Base-by-base conservation (phyloP, 2,329 filamentous ascomycete species). In the Coniella vitis region DNA sequence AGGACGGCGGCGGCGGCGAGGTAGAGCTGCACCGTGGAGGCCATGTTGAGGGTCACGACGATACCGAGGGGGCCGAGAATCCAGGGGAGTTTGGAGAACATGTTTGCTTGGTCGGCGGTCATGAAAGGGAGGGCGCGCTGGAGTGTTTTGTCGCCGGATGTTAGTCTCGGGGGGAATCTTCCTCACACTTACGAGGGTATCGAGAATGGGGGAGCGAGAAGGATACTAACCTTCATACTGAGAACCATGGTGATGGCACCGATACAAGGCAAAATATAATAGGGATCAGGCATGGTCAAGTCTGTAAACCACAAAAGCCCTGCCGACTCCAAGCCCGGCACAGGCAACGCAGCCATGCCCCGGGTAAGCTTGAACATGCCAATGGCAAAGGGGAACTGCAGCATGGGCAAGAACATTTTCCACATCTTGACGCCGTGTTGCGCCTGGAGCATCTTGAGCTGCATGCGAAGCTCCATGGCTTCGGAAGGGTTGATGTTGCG, bases 281-380 rank as follows among this genome's bases (percentile, higher is more conserved):
- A 84, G 0, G 93, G 91, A 65, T 98, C 93, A 2, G 78, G 65
- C 19, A 81, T 62, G 0, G 88, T 84, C 54, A 98, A 67, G 64
- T 97, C 86, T 2, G 71, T 68, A 56, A 97, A 78, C 93, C 93
- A 98, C 36, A 83, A 68, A 32, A 83, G 68, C 3, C 87, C 84
- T 29, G 86, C 87, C 1, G 69, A 70, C 58, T 87, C 78, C 55
- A 97, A 65, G 1, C 81, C 84, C 0, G 91, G 91, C 4, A 96
- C 88, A 4, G 91, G 91, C 41, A 97, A 69, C 19, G 73, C 65
- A 1, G 80, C 67, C 86, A 95, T 94, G 56, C 76, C 83, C 46
- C 80, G 76, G 55, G 94, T 65, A 39, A 91, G 72, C 52, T 86
- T 81, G 73, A 91, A 97, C 52, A 86, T 83, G 58, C 90, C 89